These are phyloP conservation scores for Yamadazyma scolyti DNA, from an alignment of 805 yeast species.

Conservation along the genomic window DNA sequence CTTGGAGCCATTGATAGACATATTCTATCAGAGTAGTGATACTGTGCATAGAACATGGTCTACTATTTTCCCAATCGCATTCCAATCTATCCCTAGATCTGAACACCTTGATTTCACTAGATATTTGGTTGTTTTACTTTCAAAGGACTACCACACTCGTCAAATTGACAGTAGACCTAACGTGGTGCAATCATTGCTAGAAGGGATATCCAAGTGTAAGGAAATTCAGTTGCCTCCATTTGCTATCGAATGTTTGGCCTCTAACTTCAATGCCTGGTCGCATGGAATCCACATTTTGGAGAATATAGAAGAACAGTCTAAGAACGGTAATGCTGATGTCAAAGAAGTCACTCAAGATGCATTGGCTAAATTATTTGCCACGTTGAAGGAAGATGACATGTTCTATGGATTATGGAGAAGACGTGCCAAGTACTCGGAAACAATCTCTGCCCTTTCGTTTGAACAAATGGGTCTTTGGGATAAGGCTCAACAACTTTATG, in stretches of 20 bases:
- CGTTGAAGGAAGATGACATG: slow-evolving; percentile 91
- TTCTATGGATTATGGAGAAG: slow-evolving; percentile 98
- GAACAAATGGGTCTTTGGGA: slow-evolving; percentile 97
- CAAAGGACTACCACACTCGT: slow-evolving; percentile 90
- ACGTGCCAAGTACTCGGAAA: slow-evolving; percentile 89
- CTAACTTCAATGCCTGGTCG: slow-evolving; percentile 88
- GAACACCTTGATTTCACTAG: slow-evolving; percentile 85
- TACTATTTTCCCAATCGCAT: slow-evolving; percentile 76
- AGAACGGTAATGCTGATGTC: slow-evolving; percentile 67
- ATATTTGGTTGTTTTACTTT: slow-evolving; percentile 68
- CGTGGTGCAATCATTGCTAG: slow-evolving; percentile 78
- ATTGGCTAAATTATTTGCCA: slow-evolving; percentile 80
- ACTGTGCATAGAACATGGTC: slow-evolving; percentile 84
- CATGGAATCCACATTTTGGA: slow-evolving; percentile 84
- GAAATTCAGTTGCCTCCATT: slow-evolving; percentile 88
- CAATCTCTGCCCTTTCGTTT: slow-evolving; percentile 86
- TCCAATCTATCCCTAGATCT: slow-evolving; percentile 66
- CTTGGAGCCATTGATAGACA: slow-evolving; percentile 67
- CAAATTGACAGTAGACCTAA: slow-evolving; percentile 86
- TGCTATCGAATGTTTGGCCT: slow-evolving; percentile 81
- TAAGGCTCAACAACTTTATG: slow-evolving; percentile 89
- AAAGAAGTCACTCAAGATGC: slow-evolving; percentile 89
- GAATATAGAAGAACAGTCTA: slow-evolving; percentile 53
- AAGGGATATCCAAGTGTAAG: slow-evolving; percentile 74
- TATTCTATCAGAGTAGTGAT: slow-evolving; percentile 77